A percentile compares a stretch with the other conserved stretches of the same genome.
phyloP scores from a whole-genome alignment of 2,329 filamentous ascomycete genomes.

The Claviceps pazoutovae region DNA sequence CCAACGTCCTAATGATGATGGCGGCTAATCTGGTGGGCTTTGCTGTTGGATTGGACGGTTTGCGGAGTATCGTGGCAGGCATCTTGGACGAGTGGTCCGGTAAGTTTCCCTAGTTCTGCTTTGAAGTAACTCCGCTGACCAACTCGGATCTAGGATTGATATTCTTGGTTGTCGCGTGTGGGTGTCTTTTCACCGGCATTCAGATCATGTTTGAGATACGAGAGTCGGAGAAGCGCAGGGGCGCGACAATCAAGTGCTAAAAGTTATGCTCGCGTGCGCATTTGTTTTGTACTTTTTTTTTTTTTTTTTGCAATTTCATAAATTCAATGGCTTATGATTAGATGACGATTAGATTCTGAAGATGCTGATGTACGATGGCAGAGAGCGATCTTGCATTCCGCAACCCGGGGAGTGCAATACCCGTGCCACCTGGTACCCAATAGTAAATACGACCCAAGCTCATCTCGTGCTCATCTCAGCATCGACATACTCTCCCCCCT shows the following conservation, averaged over 20 bases:
- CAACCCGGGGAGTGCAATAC: no score
- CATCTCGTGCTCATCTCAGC: conserved; percentile 12
- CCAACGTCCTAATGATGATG: conserved; percentile 91
- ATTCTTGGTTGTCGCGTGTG: conserved; percentile 60
- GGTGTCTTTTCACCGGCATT: conserved; percentile 66
- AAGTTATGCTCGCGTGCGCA: background rate
- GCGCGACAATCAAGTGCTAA: conserved; percentile 65
- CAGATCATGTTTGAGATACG: conserved; percentile 96
- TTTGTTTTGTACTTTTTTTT: background rate
- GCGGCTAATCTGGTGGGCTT: conserved; percentile 89
- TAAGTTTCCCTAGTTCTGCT: conserved; percentile 18
- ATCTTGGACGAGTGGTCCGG: conserved; percentile 64
- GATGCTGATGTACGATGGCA: no score
- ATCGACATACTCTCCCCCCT: conserved; percentile 10
- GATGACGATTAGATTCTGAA: no score
- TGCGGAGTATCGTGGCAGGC: conserved; percentile 60
- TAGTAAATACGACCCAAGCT: no score
- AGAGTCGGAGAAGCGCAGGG: conserved; percentile 68
- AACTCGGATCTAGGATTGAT: conserved; percentile 39
- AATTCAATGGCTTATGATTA: no score
- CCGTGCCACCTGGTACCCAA: no score
- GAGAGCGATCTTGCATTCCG: no score
- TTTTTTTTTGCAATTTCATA: no score
- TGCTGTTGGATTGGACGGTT: conserved; percentile 77
- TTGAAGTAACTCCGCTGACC: background rate